Percentiles rank a stretch among this genome's conserved stretches.
Conservation (phyloP, 441 rosid species). For the Gossypium aridum region DNA sequence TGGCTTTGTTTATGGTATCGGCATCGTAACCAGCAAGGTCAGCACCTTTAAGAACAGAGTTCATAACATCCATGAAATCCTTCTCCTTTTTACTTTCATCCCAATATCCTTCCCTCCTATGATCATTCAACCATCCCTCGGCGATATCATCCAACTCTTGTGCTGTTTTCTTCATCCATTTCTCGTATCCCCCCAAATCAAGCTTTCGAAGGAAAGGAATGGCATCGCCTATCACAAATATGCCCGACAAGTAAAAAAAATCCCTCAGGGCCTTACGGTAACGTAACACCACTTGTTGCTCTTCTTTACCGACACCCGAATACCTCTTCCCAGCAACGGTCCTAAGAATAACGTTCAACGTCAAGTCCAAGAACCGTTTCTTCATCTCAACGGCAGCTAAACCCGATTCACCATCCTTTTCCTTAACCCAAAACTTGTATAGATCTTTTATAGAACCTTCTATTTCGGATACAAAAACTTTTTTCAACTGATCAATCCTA, state of each 20-base stretch:
- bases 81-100: slow-evolving; percentile 7
- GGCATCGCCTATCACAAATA: slow-evolving; percentile 25
- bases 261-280: slow-evolving; percentile 19
- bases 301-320: background rate
- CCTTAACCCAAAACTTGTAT: background rate
- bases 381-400: slow-evolving; percentile 20
- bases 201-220: slow-evolving; percentile 36
- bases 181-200: slow-evolving; percentile 31
- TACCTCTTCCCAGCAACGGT: slow-evolving; percentile 24
- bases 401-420: background rate
- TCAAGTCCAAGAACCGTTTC: slow-evolving; percentile 20
- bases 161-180: slow-evolving; percentile 24
- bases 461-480: slow-evolving; percentile 14
- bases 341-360: slow-evolving; percentile 20
- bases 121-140: slow-evolving; percentile 28
- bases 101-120: slow-evolving; percentile 7
- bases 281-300: slow-evolving; percentile 12
- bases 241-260: slow-evolving; percentile 23
- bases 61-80: slow-evolving; percentile 38
- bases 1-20: slow-evolving; percentile 30
- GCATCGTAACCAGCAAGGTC: slow-evolving; percentile 18
- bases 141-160: slow-evolving; percentile 22
- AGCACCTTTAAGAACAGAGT: slow-evolving; percentile 8
- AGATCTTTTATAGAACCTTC: slow-evolving; percentile 1
- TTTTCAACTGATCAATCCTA: slow-evolving; percentile 12